phyloP scores from a whole-genome alignment of 2,329 filamentous ascomycete genomes.

The Trichoderma arundinaceum region DNA sequence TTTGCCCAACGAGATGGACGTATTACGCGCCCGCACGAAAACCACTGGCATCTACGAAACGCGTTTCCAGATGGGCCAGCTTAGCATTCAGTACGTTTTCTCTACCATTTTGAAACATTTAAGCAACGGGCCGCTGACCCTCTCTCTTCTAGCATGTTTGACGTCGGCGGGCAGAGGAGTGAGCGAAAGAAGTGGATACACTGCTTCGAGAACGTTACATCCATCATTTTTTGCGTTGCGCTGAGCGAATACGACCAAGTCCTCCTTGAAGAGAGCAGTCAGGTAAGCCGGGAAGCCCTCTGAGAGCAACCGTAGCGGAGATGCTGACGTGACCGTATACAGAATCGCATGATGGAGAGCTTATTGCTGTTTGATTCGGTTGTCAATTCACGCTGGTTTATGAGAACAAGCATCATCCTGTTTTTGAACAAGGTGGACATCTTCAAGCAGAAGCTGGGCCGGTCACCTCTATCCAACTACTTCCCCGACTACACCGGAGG shows the following conservation, averaged over 20 bases:
- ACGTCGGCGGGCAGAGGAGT: conserved; percentile 94
- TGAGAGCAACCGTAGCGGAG: not conserved
- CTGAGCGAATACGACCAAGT: conserved; percentile 99
- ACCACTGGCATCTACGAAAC: conserved; percentile 99
- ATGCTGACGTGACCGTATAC: conserved; percentile 20
- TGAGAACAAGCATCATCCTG: conserved; percentile 97
- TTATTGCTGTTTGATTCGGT: conserved; percentile 96
- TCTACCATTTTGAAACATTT: not conserved
- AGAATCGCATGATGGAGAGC: conserved; percentile 99
- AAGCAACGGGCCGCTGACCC: conserved; percentile 16
- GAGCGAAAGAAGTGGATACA: conserved; percentile 99
- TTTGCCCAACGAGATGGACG: conserved; percentile 91
- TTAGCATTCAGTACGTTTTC: conserved; percentile 89
- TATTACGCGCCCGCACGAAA: conserved; percentile 93
- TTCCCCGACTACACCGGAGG: conserved; percentile 98
- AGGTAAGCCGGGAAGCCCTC: conserved; percentile 62
- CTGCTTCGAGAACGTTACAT: conserved; percentile 99
- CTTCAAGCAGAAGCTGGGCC: conserved; percentile 90
- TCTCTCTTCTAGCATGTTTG: conserved; percentile 80
- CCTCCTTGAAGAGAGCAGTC: conserved; percentile 92
- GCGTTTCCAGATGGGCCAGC: conserved; percentile 95
- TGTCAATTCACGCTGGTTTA: conserved; percentile 98
- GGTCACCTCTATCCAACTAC: conserved; percentile 90
- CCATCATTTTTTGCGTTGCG: conserved; percentile 98
- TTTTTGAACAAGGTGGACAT: conserved; percentile 99